A percentile compares a stretch with the other conserved stretches of the same genome.
phyloP scores from a whole-genome alignment of 2,329 filamentous ascomycete species.

The Stromatinia cepivora region DNA sequence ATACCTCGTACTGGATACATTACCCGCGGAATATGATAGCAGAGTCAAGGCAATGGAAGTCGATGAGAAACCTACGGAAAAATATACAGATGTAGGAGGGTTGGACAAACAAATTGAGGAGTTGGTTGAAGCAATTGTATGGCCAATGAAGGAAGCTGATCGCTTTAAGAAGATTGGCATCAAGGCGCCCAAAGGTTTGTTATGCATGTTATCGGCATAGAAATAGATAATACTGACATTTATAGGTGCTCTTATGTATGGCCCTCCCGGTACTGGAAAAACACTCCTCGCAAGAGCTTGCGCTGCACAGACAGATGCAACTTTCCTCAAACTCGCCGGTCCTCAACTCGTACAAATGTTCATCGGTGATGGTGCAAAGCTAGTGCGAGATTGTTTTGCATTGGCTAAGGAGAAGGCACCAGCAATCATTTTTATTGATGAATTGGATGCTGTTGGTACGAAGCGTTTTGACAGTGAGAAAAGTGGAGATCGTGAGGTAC shows the following conservation, averaged over 20 bases:
- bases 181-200: constrained; percentile 94
- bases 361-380: constrained; percentile 96
- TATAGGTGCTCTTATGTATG: constrained; percentile 95
- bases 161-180: constrained; percentile 99
- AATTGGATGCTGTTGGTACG: constrained; percentile 95
- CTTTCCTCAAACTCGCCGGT: constrained; percentile 96
- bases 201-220: constrained; percentile 29
- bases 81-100: constrained; percentile 97
- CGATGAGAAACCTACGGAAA: constrained; percentile 98
- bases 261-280: constrained; percentile 86
- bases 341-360: constrained; percentile 99
- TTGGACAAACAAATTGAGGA: constrained; percentile 99
- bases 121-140: constrained; percentile 95
- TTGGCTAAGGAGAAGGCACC: constrained; percentile 98
- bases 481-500: constrained; percentile 95
- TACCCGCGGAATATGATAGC: constrained; percentile 97
- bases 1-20: constrained; percentile 92
- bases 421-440: constrained; percentile 99
- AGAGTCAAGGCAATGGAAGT: constrained; percentile 99
- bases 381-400: constrained; percentile 96
- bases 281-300: constrained; percentile 92
- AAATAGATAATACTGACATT: constrained; percentile 22
- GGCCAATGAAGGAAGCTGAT: constrained; percentile 99
- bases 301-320: constrained; percentile 95
- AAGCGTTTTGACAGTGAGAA: constrained; percentile 99